Base-by-base conservation (phyloP, 2,329 filamentous ascomycete species). In the Ophiocordyceps polyrhachis-furcata region DNA sequence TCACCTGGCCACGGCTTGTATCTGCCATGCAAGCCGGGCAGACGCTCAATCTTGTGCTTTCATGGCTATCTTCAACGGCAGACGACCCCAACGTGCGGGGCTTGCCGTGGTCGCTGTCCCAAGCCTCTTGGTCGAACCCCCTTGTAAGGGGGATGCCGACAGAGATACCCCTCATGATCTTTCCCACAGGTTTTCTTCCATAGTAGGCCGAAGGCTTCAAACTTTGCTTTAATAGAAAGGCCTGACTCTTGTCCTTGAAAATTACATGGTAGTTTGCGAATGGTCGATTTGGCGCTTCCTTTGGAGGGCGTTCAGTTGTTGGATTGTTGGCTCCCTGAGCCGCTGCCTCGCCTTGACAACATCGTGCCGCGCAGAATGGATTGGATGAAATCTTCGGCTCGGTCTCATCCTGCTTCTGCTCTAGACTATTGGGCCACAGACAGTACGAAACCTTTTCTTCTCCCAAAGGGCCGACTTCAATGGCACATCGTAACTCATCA, bases 381-480 rank as follows among this genome's bases (percentile, higher is more conserved):
- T 79, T 69, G 31, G 65, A 64, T 4, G 72, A 69, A 45, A 76
- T 68, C 6, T 51, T 49, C 5, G 64, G 60, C 44, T 68, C 67
- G 1, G 54, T 48, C 15, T 53, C 45, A 14, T 46, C 45, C 21
- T 48, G 42, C 3, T 47, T 46, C 12, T 5, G n/a, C 12, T 51
- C 50, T 7, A 52, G 48, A 13, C 48, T 43, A 15, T 53, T 45
- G 41, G 83, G 81, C 87, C 88, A 95, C 9, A 96, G 65, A 32
- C 70, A 77, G 60, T 94, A 79, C 0, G 84, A 76, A 8, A 95
- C 80, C 59, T 96, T 96, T 63, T 91, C 81, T 61, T 98, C 91
- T 1, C 89, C 91, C 11, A 81, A 69, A 1, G 89, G 80, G 1
- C 91, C 91, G 46, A 95, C 85, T 43, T 94, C 85, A 6, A 94